These are phyloP conservation scores for Dactylonectria macrodidyma DNA, from an alignment of 2,329 filamentous ascomycete genomes.

Conservation along the genomic window DNA sequence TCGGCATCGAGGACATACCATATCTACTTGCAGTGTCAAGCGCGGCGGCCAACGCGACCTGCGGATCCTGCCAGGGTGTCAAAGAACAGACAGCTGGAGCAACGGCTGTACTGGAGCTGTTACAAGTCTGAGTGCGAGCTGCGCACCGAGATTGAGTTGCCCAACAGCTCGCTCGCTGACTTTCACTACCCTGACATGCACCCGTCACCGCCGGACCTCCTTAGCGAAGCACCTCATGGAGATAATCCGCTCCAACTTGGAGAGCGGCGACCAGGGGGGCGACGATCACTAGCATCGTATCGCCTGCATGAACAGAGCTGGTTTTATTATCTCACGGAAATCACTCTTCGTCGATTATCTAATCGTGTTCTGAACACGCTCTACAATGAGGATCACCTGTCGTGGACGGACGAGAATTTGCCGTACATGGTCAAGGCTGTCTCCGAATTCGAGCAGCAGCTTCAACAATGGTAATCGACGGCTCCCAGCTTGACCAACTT, in stretches of 20 bases:
- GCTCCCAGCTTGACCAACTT: neutral
- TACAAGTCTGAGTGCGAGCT: slow-evolving; percentile 61
- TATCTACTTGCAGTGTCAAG: slow-evolving; percentile 48
- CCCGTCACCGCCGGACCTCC: slow-evolving; percentile 40
- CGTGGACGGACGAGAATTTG: slow-evolving; percentile 38
- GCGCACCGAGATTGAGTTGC: slow-evolving; percentile 55
- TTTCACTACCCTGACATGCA: slow-evolving; percentile 52
- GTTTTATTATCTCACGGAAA: slow-evolving; percentile 61
- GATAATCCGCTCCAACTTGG: neutral
- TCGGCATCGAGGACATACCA: slow-evolving; percentile 50
- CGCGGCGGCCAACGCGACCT: neutral
- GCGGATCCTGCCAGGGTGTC: slow-evolving; percentile 8
- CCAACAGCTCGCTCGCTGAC: slow-evolving; percentile 53
- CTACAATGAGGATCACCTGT: slow-evolving; percentile 34
- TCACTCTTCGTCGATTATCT: slow-evolving; percentile 57
- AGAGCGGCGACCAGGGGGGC: neutral
- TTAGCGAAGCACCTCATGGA: neutral
- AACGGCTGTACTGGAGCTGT: slow-evolving; percentile 60
- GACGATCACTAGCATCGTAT: slow-evolving; percentile 4
- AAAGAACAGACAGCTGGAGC: slow-evolving; percentile 52
- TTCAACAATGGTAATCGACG: slow-evolving; percentile 40
- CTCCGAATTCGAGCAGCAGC: slow-evolving; percentile 43
- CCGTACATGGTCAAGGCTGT: slow-evolving; percentile 39
- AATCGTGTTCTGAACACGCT: slow-evolving; percentile 56
- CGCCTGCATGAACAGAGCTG: slow-evolving; percentile 53